Evolutionary conservation across 768 basidiomycete genomes (phyloP).

Genomic region (Termitomyces sp.): DNA sequence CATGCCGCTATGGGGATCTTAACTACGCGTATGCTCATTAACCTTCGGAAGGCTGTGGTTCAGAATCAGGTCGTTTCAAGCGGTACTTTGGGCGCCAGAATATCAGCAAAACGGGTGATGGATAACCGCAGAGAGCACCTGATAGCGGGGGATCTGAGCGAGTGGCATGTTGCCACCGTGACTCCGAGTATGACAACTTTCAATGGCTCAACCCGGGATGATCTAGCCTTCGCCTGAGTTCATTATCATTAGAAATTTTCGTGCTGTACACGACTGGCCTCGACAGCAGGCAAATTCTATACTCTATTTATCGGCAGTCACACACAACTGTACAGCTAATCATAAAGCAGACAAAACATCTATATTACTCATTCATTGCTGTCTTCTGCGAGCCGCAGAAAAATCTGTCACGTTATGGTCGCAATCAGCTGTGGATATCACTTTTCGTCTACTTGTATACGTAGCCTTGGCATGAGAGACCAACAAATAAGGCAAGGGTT

Average conservation of each 20-base stretch:
- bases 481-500: neutral
- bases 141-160: neutral
- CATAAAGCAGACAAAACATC: no score
- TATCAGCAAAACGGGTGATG: neutral
- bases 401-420: neutral
- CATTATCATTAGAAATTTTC: no score
- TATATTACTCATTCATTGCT: neutral
- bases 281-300: neutral
- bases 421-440: neutral
- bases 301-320: no score
- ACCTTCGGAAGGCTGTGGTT: slow-evolving; percentile 30
- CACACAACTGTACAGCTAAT: neutral
- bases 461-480: neutral
- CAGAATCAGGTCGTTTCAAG: slow-evolving; percentile 4
- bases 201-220: neutral
- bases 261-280: neutral
- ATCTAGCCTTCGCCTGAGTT: neutral
- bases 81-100: neutral
- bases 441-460: neutral
- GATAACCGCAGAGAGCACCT: neutral
- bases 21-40: slow-evolving; percentile 40
- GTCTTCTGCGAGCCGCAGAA: no score
- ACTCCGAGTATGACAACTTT: neutral
- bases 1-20: slow-evolving; percentile 42
- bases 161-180: slow-evolving; percentile 1